These are phyloP conservation scores for Hypoxylon rickii DNA, from an alignment of 495 filamentous ascomycete genomes.

Conservation along the genomic window DNA sequence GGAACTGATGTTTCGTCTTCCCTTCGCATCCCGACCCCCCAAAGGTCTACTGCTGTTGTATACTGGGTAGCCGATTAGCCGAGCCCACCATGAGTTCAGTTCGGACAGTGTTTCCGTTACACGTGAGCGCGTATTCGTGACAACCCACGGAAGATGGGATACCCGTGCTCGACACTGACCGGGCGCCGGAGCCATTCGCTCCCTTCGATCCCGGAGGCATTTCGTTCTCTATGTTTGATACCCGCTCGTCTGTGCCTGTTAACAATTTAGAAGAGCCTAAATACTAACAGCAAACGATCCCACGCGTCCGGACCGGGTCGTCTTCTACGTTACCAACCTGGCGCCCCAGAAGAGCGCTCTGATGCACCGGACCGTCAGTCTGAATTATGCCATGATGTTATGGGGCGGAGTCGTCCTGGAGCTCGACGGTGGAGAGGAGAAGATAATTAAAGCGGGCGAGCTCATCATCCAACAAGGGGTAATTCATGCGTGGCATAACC, in stretches of 20 bases:
- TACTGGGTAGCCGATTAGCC: no score
- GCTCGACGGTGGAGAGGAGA: conserved; percentile 44
- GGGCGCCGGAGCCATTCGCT: conserved; percentile 28
- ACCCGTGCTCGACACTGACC: no score
- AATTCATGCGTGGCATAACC: conserved; percentile 45
- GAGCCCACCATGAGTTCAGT: no score
- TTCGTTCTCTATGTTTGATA: conserved; percentile 38
- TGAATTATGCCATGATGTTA: conserved; percentile 44
- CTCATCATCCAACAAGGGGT: conserved; percentile 41
- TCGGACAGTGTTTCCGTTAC: no score
- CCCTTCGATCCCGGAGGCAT: conserved; percentile 37
- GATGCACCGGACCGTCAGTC: conserved; percentile 43
- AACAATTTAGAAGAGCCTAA: conserved; percentile 31
- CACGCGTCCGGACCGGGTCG: conserved; percentile 35
- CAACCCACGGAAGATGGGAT: no score
- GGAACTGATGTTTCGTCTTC: no score
- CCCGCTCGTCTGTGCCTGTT: conserved; percentile 34
- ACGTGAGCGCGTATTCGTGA: no score
- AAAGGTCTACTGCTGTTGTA: no score
- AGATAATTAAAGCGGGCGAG: conserved; percentile 38
- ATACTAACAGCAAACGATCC: conserved; percentile 22
- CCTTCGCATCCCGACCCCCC: no score
- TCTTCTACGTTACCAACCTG: conserved; percentile 35
- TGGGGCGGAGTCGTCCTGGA: conserved; percentile 42
- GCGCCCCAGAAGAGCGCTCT: conserved; percentile 28